phyloP scores from a whole-genome alignment of 345 rosid genomes.

The Rhodomyrtus tomentosa region DNA sequence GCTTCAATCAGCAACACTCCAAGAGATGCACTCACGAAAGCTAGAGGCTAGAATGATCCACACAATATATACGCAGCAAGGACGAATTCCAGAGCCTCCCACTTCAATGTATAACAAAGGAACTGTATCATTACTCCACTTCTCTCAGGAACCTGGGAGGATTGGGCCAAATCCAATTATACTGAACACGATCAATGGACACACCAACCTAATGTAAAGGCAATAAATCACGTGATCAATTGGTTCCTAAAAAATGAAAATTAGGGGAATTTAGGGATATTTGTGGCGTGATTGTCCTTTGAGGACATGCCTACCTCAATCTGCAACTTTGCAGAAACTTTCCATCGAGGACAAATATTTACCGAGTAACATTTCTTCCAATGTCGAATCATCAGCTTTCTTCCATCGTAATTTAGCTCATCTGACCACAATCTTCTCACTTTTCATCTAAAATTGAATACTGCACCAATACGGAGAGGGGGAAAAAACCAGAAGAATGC shows the following conservation, averaged over 20 bases:
- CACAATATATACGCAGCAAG: slow-evolving; percentile 23
- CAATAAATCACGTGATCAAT: slow-evolving; percentile 55
- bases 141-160: slow-evolving; percentile 34
- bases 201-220: slow-evolving; percentile 57
- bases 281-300: slow-evolving; percentile 9
- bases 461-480: background rate
- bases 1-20: slow-evolving; percentile 63
- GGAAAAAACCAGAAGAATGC: background rate
- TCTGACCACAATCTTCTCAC: background rate
- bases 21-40: slow-evolving; percentile 44
- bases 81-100: slow-evolving; percentile 42
- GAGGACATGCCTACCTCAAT: slow-evolving; percentile 55
- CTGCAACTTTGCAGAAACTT: slow-evolving; percentile 29
- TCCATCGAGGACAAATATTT: slow-evolving; percentile 11
- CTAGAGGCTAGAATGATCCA: slow-evolving; percentile 25
- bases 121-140: slow-evolving; percentile 28
- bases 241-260: slow-evolving; percentile 21
- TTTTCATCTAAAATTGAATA: background rate
- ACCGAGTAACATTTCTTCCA: background rate
- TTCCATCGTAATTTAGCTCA: background rate
- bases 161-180: slow-evolving; percentile 28
- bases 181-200: slow-evolving; percentile 31
- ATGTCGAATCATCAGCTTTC: background rate
- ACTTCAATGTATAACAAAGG: slow-evolving; percentile 1
- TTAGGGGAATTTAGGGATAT: slow-evolving; percentile 7